phyloP scores from a whole-genome alignment of 192 early-diverging fungal genomes.

The Rhizophagus prolifer region DNA sequence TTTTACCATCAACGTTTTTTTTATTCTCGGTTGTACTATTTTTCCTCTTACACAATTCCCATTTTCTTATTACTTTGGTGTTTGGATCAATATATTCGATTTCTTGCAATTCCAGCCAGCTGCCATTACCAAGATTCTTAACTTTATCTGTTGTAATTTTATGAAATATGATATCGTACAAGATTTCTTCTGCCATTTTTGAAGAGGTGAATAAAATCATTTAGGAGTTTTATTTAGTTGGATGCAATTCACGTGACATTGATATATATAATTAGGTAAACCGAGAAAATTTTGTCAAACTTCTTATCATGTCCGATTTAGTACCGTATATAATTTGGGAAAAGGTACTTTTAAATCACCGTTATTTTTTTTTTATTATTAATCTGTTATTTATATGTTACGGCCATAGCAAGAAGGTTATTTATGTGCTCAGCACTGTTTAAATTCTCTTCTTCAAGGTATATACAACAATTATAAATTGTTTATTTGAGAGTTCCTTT shows the following conservation, averaged over 20 bases:
- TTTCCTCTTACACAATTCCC: conserved; percentile 39
- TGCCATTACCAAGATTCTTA: conserved; percentile 32
- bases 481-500: neutral
- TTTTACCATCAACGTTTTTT: conserved; percentile 36
- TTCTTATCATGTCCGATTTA: conserved; percentile 16
- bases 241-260: neutral
- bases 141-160: neutral
- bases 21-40: neutral
- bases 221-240: too few relatives aligned
- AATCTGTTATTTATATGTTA: neutral
- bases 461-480: neutral
- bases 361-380: neutral
- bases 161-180: neutral
- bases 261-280: neutral
- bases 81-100: conserved; percentile 38
- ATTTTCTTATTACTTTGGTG: conserved; percentile 31
- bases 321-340: conserved; percentile 23
- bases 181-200: neutral
- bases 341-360: conserved; percentile 7
- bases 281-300: neutral
- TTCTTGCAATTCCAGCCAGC: conserved; percentile 43
- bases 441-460: conserved; percentile 73
- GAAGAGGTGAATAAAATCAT: too few relatives aligned
- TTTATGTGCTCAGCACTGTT: conserved; percentile 78
- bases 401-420: conserved; percentile 68